phyloP scores from a whole-genome alignment of 257 asterid genomes.

The Forsythia suspensa region DNA sequence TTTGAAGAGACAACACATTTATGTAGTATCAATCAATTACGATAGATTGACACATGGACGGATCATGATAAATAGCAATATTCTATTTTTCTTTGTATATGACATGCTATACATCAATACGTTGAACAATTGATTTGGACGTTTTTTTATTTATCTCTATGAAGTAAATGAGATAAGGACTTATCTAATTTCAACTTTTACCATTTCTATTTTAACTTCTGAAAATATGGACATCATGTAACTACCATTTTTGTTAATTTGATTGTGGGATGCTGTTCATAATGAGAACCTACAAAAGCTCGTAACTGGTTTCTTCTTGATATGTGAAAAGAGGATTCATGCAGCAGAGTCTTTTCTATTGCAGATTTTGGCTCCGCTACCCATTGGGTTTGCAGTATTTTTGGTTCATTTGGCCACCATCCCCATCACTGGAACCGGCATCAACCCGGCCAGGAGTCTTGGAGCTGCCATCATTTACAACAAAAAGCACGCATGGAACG shows the following conservation, averaged over 20 bases:
- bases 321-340: not conserved
- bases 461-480: slow-evolving; percentile 58
- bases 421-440: slow-evolving; percentile 55
- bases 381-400: slow-evolving; percentile 53
- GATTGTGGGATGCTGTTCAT: not conserved
- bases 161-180: no score
- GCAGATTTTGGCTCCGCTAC: slow-evolving; percentile 57
- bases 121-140: no score
- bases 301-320: not conserved
- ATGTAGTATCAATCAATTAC: no score
- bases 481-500: slow-evolving; percentile 44
- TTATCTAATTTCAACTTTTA: no score
- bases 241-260: not conserved
- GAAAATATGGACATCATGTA: not conserved
- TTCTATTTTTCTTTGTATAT: no score
- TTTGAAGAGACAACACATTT: no score
- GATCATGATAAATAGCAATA: no score
- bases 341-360: not conserved
- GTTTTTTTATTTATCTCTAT: no score
- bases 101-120: no score
- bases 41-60: no score
- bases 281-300: not conserved
- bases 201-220: no score
- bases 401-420: slow-evolving; percentile 57
- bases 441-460: slow-evolving; percentile 56